Evolutionary conservation across 371 early-diverging fungal species (phyloP).

Genomic region (Mortierella polycephala): DNA sequence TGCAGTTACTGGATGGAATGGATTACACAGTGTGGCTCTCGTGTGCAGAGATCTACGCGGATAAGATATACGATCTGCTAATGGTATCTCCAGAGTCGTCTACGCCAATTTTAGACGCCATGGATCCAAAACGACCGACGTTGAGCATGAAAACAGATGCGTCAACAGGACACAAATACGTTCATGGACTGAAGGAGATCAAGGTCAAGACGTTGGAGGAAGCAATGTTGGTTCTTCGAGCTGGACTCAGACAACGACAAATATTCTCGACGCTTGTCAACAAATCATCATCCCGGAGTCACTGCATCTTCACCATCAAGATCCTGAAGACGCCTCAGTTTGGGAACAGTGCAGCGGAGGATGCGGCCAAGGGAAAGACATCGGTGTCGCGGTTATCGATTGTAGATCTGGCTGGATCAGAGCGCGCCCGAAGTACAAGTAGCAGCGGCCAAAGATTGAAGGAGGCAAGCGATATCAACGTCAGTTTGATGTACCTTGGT

Average conservation of each 20-base stretch:
- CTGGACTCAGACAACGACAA: constrained; percentile 71
- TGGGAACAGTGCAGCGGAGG: constrained; percentile 60
- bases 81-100: constrained; percentile 52
- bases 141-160: constrained; percentile 69
- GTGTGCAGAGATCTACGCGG: constrained; percentile 87
- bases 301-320: constrained; percentile 78
- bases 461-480: constrained; percentile 96
- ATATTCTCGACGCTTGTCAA: constrained; percentile 74
- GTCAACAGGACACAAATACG: constrained; percentile 66
- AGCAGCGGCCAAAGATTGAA: constrained; percentile 86
- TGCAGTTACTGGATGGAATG: constrained; percentile 60
- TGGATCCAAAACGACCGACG: constrained; percentile 56
- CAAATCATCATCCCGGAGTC: constrained; percentile 72
- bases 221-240: constrained; percentile 66
- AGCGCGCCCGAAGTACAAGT: constrained; percentile 85
- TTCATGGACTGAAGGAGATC: constrained; percentile 68
- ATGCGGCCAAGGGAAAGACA: constrained; percentile 57
- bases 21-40: constrained; percentile 80
- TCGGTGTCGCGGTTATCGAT: constrained; percentile 75
- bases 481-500: constrained; percentile 93
- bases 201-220: constrained; percentile 69
- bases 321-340: constrained; percentile 69
- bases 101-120: neutral
- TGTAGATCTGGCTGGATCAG: constrained; percentile 98
- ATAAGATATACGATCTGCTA: constrained; percentile 85